Base-by-base conservation (phyloP, 352 stramenopile genomes). In the Pythium brachiatum region DNA sequence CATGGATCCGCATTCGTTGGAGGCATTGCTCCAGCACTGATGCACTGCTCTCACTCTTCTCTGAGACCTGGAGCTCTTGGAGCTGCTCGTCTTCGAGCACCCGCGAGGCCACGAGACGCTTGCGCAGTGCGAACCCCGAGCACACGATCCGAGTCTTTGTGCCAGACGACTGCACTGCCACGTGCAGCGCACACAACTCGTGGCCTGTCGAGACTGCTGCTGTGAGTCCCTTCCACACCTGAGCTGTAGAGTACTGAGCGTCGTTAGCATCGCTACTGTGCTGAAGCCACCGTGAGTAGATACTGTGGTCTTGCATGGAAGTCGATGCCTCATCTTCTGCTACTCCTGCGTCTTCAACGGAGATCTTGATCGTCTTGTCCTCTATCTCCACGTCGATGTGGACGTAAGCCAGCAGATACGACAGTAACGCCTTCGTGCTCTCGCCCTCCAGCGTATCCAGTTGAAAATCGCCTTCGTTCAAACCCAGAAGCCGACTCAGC, bases 401-500 rank as follows among this genome's bases (percentile, higher is more conserved):
- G n/a, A 74, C 32, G n/a, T 60, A 50, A 7, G 62, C 44, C 2
- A 68, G 9, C 1, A 66, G 12, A 23, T 69, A 57, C 20, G 46
- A 43, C 4, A 74, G 23, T 23, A 73, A 4, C 11, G 56, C 39
- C 25, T 53, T 50, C 11, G 27, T 44, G 13, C 36, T 60, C 9
- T 23, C 20, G 11, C 32, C 21, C 23, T 32, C 18, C 7, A 70
- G 18, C 18, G 51, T 53, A 0, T 48, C 43, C 13, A 70, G 23
- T 23, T 26, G 13, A 8, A 25, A 25, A 8, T 63, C 60, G 0
- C 41, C 20, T 7, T 51, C 34, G 0, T 39, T 18, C 6, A 72
- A 20, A 21, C 70, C 73, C 7, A 81, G 44, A 18, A 72, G 21
- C 3, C 65, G 23, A 18, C 52, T 21, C 16, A 78, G 46, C 7